These are phyloP conservation scores for Rhytidhysteron rufulum DNA, from an alignment of 2,329 filamentous ascomycete species.

Conservation along the genomic window DNA sequence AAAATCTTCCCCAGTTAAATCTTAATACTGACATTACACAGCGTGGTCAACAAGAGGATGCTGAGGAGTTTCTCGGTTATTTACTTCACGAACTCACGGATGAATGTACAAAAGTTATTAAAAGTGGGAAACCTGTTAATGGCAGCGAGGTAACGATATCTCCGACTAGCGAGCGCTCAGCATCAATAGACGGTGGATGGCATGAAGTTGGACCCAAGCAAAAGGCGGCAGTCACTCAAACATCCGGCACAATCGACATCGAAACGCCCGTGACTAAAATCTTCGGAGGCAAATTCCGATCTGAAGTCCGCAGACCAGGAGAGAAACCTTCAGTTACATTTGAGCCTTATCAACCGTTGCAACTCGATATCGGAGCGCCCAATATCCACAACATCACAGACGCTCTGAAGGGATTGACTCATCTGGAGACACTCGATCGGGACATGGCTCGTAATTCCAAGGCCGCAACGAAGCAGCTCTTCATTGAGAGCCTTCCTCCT, in stretches of 20 bases:
- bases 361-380: slow-evolving; percentile 86
- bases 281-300: slow-evolving; percentile 86
- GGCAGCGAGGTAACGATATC: slow-evolving; percentile 30
- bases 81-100: slow-evolving; percentile 89
- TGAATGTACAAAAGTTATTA: slow-evolving; percentile 78
- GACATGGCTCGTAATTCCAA: slow-evolving; percentile 73
- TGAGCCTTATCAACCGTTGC: slow-evolving; percentile 89
- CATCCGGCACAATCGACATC: slow-evolving; percentile 68
- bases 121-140: slow-evolving; percentile 40
- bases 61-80: slow-evolving; percentile 94
- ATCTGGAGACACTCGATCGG: slow-evolving; percentile 80
- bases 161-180: slow-evolving; percentile 42
- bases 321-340: slow-evolving; percentile 87
- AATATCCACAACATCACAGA: slow-evolving; percentile 89
- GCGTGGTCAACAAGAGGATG: slow-evolving; percentile 96
- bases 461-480: slow-evolving; percentile 85
- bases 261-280: slow-evolving; percentile 90
- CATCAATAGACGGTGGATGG: slow-evolving; percentile 67
- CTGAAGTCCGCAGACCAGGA: slow-evolving; percentile 81
- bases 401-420: slow-evolving; percentile 79
- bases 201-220: slow-evolving; percentile 92
- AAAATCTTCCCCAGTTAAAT: not conserved
- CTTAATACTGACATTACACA: slow-evolving; percentile 36
- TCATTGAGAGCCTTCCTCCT: slow-evolving; percentile 86
- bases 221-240: slow-evolving; percentile 78